Base-by-base conservation (phyloP, 192 early-diverging fungal genomes). In the Spinellus fusiger region DNA sequence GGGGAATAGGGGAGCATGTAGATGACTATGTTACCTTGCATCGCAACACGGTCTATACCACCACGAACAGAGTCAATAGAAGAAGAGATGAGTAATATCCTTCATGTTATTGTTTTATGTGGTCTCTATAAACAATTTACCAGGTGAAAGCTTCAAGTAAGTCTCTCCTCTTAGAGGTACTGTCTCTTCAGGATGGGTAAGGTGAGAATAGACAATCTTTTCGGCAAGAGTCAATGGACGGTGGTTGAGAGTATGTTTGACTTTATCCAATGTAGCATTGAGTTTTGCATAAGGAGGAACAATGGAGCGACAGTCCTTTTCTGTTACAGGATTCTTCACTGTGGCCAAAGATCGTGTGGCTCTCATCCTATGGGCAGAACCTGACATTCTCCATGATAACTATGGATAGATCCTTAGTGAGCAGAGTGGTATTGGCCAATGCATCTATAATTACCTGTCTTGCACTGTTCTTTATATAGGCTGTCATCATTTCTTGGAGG, bases 131-230 rank as follows among this genome's bases (percentile, higher is more conserved):
- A 16, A 8, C 32, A 26, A n/a, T 56, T 58, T 73, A 88, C 86
- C 88, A 62, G 95, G 95, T 10, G 77, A 81, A 56, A 99, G 74
- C 76, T 98, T 96, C 40, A 99, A 75, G 64, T 98, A 99, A 3
- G 85, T 86, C 62, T 88, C 83, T 52, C 95, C 96, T 20, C 90
- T 80, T 8, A 89, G 74, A 13, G 88, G 87, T 32, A 82, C 59
- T 28, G 77, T 74, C 62, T 77, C 77, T 15, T 75, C 69, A 0
- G 92, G 87, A 23, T 92, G 80, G 44, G 81, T 73, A 56, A 95
- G 69, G 74, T 99, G 96, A 23, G 92, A 84, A 57, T 95, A 95
- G 32, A 99, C 77, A 38, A 98, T 94, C 83, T 99, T 99, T 65
- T 99, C 94, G 2, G 95, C 89, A 13, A 98, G 78, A 6, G 94